Evolutionary conservation across 2,329 filamentous ascomycete genomes (phyloP).

Genomic region (Daldinia sp.): DNA sequence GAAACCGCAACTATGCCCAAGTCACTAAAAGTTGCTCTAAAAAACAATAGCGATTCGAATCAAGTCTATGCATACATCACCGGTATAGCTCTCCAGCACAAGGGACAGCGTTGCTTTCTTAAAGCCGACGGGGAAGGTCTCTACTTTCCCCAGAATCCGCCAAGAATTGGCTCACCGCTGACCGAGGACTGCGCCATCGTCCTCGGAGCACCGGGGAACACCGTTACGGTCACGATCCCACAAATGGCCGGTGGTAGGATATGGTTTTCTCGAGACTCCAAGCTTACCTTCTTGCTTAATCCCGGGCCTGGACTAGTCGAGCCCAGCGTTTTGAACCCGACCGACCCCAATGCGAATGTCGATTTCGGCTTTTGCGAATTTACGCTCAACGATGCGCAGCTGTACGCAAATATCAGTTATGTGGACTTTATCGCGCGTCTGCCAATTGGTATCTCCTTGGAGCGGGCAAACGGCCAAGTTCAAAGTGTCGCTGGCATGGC

Average conservation of each 20-base stretch:
- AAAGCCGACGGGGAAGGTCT: constrained; percentile 58
- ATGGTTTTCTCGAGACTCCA: constrained; percentile 65
- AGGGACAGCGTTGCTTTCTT: constrained; percentile 50
- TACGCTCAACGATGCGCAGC: constrained; percentile 63
- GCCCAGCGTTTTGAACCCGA: constrained; percentile 70
- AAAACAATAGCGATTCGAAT: constrained; percentile 62
- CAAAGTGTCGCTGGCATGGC: constrained; percentile 67
- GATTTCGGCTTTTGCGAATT: constrained; percentile 69
- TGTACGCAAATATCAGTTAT: constrained; percentile 71
- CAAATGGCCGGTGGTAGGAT: constrained; percentile 70
- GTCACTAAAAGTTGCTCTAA: constrained; percentile 61
- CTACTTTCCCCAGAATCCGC: constrained; percentile 65
- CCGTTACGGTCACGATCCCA: constrained; percentile 64
- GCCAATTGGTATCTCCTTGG: constrained; percentile 62
- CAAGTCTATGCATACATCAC: constrained; percentile 72
- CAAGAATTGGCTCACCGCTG: constrained; percentile 57
- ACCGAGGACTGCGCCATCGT: constrained; percentile 66
- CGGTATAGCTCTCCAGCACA: constrained; percentile 62
- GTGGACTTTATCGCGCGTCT: constrained; percentile 70
- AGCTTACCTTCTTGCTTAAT: constrained; percentile 69
- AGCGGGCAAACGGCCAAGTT: constrained; percentile 51
- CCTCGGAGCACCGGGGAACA: constrained; percentile 63
- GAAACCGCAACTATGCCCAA: constrained; percentile 49
- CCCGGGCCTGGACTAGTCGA: constrained; percentile 72
- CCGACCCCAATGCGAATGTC: constrained; percentile 61